Evolutionary conservation across 345 rosid genomes (phyloP), one percentile per base, ranked within the genome.

Genomic region (Ceriops zippeliana): DNA sequence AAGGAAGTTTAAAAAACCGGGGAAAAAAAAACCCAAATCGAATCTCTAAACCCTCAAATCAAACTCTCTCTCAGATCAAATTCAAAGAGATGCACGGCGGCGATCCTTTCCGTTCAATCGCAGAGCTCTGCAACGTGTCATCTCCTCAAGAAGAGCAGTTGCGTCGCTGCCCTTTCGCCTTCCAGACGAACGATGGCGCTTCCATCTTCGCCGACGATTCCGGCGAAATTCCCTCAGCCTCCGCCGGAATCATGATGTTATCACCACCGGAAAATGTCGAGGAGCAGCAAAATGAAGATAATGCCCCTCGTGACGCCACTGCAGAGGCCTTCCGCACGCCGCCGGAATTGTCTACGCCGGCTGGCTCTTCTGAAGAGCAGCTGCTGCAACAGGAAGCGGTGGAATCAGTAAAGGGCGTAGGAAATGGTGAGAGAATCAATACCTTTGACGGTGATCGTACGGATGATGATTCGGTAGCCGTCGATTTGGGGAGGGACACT

Each of bases 401-500:
- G 27, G 66, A 22, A 35, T 49, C 49, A 16, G 57, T n/a, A 51
- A 61, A 32, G 7, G 21, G n/a, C 28, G 42, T 1, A 2, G 53
- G 47, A 28, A 6, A 37, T 27, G 34, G 42, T 32, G 63, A 66
- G 20, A 73, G 26, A 16, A 32, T 26, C 19, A 64, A 16, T 26
- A 58, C 17, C 35, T 60, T 54, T 59, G 67, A 59, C 56, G 54
- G 46, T 15, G 67, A 24, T 32, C 37, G 24, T 52, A 34, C 6
- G 53, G 75, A 38, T 8, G 61, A 38, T 8, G 58, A 47, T 19
- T 63, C 8, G 57, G 60, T 46, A 62, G 74, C 66, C 28, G 79
- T 79, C 30, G 80, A 82, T 70, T 69, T 83, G 78, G 82, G 81
- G 46, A 73, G 76, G 76, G 84, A 81, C 64, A 72, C 73, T 27